A percentile compares a stretch with the other conserved stretches of the same genome.
Conservation (phyloP, 2,329 filamentous ascomycete species). For the Lizonia empirigonia region DNA sequence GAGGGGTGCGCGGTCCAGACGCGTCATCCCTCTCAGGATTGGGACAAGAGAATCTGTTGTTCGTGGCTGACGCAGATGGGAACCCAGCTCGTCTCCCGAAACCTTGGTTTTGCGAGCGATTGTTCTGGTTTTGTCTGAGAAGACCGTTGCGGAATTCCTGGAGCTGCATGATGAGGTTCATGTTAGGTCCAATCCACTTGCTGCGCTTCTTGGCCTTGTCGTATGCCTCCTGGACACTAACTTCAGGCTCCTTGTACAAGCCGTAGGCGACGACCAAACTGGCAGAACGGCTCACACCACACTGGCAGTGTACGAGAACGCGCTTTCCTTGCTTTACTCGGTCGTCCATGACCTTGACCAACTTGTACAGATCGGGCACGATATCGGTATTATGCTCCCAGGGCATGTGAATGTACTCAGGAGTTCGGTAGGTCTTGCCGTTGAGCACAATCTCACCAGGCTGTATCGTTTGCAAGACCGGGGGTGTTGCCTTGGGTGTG, state of each 20-base stretch:
- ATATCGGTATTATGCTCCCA: constrained; percentile 93
- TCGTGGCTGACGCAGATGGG: constrained; percentile 31
- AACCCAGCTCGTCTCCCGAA: constrained; percentile 43
- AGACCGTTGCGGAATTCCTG: constrained; percentile 72
- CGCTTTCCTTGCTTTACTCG: constrained; percentile 75
- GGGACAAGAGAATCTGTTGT: constrained; percentile 35
- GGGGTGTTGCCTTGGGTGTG: constrained; percentile 59
- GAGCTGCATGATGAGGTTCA: constrained; percentile 88
- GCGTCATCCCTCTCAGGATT: constrained; percentile 40
- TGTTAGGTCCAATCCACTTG: constrained; percentile 88
- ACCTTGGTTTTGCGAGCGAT: constrained; percentile 37
- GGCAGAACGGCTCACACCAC: constrained; percentile 82
- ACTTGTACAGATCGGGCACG: constrained; percentile 72
- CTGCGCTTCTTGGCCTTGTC: constrained; percentile 80
- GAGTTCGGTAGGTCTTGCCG: constrained; percentile 51
- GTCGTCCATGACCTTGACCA: constrained; percentile 78
- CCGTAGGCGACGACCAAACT: constrained; percentile 87
- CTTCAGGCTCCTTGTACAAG: constrained; percentile 75
- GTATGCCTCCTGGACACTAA: constrained; percentile 83
- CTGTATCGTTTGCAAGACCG: constrained; percentile 44
- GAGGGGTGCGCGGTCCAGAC: constrained; percentile 44
- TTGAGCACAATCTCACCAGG: constrained; percentile 35
- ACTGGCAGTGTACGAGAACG: constrained; percentile 83
- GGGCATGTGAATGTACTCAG: constrained; percentile 84
- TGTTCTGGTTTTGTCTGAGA: constrained; percentile 42